Conservation (phyloP, 1,139 yeast genomes). For the Sugiyamaella neomexicana region DNA sequence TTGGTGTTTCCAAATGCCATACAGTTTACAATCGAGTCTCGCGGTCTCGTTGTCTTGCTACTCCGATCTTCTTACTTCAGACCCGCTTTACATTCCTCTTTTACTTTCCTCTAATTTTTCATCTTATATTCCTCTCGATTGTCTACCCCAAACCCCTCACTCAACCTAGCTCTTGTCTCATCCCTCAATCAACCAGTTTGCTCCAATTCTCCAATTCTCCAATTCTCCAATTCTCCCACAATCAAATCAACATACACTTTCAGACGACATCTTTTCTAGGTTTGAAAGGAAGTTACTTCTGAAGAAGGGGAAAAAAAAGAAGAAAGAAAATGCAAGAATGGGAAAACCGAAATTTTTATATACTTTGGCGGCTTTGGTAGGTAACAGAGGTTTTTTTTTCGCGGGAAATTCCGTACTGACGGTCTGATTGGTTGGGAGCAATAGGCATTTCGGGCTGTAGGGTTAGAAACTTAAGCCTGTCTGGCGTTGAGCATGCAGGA, state of each 20-base stretch:
- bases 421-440: conserved; percentile 16
- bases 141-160: no score
- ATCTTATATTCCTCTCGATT: no score
- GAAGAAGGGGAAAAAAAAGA: conserved; percentile 5
- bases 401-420: conserved; percentile 14
- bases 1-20: no score
- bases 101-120: no score
- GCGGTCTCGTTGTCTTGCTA: no score
- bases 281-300: conserved; percentile 17
- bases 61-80: neutral
- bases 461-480: neutral
- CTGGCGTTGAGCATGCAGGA: neutral
- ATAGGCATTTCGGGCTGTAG: conserved; percentile 7
- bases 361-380: conserved; percentile 13
- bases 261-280: conserved; percentile 14
- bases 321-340: neutral
- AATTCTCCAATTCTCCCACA: neutral
- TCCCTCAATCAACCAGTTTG: neutral
- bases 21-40: no score
- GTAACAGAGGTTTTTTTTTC: conserved; percentile 16
- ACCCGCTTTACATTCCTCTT: neutral
- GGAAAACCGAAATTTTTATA: conserved; percentile 16
- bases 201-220: no score
- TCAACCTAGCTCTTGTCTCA: no score
- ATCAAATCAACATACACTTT: conserved; percentile 12